These are phyloP conservation scores for Vigna unguiculata DNA, from an alignment of 306 rosid genomes.

Conservation along the genomic window DNA sequence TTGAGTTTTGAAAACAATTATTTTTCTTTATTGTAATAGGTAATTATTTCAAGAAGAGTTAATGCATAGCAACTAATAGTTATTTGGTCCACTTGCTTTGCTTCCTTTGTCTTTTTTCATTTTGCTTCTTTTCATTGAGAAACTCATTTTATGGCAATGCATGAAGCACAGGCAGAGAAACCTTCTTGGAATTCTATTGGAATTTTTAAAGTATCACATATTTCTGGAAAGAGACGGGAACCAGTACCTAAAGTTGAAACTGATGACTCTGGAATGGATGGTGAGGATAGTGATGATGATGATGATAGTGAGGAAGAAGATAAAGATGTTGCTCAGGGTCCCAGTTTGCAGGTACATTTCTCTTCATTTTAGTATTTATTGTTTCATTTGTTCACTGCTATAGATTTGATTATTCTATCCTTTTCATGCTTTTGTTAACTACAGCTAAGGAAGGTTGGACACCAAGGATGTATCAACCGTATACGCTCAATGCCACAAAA, in stretches of 20 bases:
- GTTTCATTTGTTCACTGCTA: constrained; percentile 28
- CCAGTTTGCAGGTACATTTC: constrained; percentile 71
- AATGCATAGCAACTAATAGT: background rate
- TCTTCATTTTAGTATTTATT: constrained; percentile 27
- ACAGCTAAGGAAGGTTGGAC: constrained; percentile 84
- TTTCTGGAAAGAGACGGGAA: constrained; percentile 88
- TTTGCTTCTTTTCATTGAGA: background rate
- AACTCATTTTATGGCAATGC: constrained; percentile 38
- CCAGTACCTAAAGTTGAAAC: constrained; percentile 62
- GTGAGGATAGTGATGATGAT: constrained; percentile 71
- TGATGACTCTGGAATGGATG: constrained; percentile 71
- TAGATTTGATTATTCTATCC: constrained; percentile 23
- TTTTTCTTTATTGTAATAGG: background rate
- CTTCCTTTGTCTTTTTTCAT: constrained; percentile 29
- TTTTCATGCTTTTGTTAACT: constrained; percentile 37
- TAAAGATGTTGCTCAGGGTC: constrained; percentile 57
- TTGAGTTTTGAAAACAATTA: constrained; percentile 6
- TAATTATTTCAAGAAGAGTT: background rate
- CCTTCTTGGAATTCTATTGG: constrained; percentile 84
- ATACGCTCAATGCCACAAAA: constrained; percentile 91
- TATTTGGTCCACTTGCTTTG: constrained; percentile 17
- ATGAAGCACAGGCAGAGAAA: constrained; percentile 75
- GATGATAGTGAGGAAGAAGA: constrained; percentile 71
- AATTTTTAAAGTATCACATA: constrained; percentile 78
- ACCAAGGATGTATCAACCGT: constrained; percentile 85